Evolutionary conservation across 1,139 yeast species (phyloP).

Genomic region (Geotrichum siamense): DNA sequence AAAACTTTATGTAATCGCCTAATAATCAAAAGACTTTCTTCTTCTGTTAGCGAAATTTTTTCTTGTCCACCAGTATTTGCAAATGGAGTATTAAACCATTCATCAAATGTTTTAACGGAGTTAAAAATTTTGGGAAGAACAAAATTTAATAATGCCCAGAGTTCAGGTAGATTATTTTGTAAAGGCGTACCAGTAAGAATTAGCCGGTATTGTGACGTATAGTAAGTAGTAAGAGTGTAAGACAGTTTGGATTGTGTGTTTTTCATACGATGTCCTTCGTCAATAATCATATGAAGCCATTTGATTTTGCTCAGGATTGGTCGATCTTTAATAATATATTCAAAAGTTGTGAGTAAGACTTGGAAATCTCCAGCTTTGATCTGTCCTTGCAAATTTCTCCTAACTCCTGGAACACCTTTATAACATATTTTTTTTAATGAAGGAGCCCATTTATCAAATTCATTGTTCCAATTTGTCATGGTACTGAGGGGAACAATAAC

Average conservation of each 20-base stretch:
- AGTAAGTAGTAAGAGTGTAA: conserved; percentile 71
- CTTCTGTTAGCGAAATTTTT: conserved; percentile 89
- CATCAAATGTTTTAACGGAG: conserved; percentile 96
- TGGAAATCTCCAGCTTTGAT: conserved; percentile 75
- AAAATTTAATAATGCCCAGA: conserved; percentile 93
- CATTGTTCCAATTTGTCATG: conserved; percentile 91
- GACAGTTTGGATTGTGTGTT: conserved; percentile 86
- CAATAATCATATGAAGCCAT: conserved; percentile 97
- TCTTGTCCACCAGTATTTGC: conserved; percentile 95
- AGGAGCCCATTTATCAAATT: conserved; percentile 94
- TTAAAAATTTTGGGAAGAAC: conserved; percentile 94
- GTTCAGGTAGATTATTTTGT: conserved; percentile 91
- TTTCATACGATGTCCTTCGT: conserved; percentile 98
- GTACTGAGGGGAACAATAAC: conserved; percentile 95
- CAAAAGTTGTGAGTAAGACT: conserved; percentile 74
- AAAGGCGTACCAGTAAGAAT: conserved; percentile 96
- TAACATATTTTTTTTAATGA: conserved; percentile 37
- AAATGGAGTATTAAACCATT: conserved; percentile 98
- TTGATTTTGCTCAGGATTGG: conserved; percentile 66
- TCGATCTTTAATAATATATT: conserved; percentile 75
- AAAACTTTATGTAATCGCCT: conserved; percentile 93
- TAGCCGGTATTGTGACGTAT: conserved; percentile 75
- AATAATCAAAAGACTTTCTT: conserved; percentile 87
- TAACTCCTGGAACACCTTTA: conserved; percentile 65
- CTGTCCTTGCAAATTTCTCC: conserved; percentile 67